A percentile compares a stretch with the other conserved stretches of the same genome.
Conservation (phyloP, 139 green algal genomes). For the Microglena sp. region DNA sequence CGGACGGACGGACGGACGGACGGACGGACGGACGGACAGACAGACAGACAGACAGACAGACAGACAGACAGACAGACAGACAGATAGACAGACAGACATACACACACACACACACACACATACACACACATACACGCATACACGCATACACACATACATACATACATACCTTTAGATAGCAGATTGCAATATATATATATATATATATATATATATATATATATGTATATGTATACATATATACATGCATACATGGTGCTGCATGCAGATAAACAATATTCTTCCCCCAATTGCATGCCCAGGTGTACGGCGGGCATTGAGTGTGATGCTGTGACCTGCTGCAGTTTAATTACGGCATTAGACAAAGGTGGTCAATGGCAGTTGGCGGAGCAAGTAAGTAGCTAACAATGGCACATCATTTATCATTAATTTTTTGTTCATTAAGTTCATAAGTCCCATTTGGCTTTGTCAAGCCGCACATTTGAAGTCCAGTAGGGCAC, state of each 20-base stretch:
- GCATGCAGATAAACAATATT: neutral
- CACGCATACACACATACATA: neutral
- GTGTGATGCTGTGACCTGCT: constrained; percentile 83
- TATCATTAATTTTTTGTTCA: no score
- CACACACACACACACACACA: neutral
- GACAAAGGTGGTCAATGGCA: constrained; percentile 84
- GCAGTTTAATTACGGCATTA: constrained; percentile 77
- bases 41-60: neutral
- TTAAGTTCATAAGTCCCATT: no score
- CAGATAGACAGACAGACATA: neutral
- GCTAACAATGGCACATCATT: neutral
- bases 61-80: neutral
- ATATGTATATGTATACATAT: neutral
- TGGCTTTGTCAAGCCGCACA: no score
- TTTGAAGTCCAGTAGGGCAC: no score
- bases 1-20: neutral
- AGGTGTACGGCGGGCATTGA: constrained; percentile 54
- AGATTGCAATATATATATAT: neutral
- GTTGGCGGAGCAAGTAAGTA: constrained; percentile 65
- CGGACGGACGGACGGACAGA: neutral
- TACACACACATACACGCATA: neutral
- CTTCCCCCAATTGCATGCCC: no score
- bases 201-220: neutral
- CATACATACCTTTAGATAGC: no score
- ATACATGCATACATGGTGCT: neutral